Evolutionary conservation across 75 land plant species (phyloP).

Genomic region (Chamaecyparis obtusa): DNA sequence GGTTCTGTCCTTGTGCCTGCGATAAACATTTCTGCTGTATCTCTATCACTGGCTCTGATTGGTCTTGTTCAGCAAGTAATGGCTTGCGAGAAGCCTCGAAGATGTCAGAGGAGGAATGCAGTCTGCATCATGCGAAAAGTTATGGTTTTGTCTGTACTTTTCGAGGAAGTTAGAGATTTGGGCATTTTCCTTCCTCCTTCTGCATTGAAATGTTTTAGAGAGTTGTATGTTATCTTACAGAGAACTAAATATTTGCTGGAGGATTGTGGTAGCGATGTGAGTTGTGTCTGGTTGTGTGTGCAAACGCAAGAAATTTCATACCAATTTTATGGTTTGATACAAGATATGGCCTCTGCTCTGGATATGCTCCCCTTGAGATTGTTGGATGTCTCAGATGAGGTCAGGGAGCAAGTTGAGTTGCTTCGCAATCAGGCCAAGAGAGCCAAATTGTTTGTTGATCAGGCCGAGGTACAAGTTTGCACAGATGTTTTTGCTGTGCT

Average conservation of each 20-base stretch:
- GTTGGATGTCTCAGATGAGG: constrained; percentile 43
- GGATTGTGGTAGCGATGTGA: constrained; percentile 52
- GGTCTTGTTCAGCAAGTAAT: background rate
- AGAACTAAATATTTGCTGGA: constrained; percentile 42
- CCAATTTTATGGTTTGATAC: constrained; percentile 37
- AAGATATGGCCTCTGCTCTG: constrained; percentile 50
- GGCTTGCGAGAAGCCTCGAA: background rate
- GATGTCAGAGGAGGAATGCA: constrained; percentile 37
- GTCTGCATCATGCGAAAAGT: constrained; percentile 42
- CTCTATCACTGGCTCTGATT: constrained; percentile 6
- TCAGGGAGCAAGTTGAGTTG: constrained; percentile 61
- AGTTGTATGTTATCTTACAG: constrained; percentile 61
- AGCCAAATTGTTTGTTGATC: constrained; percentile 39
- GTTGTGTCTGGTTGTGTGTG: constrained; percentile 56
- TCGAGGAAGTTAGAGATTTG: constrained; percentile 56
- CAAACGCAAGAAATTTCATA: constrained; percentile 30
- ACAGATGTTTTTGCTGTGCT: constrained; percentile 35
- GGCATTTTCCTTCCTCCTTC: constrained; percentile 34
- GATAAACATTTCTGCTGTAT: background rate
- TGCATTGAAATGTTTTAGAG: constrained; percentile 46
- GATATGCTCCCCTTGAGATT: constrained; percentile 58
- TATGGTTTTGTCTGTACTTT: constrained; percentile 42
- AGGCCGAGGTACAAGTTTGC: constrained; percentile 30
- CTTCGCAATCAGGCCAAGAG: constrained; percentile 49
- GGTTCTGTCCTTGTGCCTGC: background rate